Percentiles rank a stretch among this genome's conserved stretches.
These are phyloP conservation scores for Wolfiporia cocos DNA, from an alignment of 1,284 basidiomycete species.

Conservation along the genomic window DNA sequence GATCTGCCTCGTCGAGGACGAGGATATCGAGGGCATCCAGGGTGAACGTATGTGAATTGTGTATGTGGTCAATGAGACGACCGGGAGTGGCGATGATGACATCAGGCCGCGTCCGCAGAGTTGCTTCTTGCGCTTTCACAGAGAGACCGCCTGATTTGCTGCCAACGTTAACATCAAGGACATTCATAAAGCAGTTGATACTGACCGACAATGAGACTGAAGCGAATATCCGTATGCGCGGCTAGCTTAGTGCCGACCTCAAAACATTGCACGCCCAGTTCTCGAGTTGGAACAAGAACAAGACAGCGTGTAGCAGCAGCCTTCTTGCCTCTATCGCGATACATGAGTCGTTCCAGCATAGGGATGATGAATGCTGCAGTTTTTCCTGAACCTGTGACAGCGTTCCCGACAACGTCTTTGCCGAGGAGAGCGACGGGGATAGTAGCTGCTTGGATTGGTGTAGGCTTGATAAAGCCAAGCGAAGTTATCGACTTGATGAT, in stretches of 20 bases:
- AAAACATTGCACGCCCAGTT: conserved; percentile 92
- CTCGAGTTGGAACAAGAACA: conserved; percentile 89
- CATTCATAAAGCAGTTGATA: conserved; percentile 6
- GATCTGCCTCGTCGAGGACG: conserved; percentile 95
- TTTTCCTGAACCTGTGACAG: conserved; percentile 95
- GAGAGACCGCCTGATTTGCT: conserved; percentile 74
- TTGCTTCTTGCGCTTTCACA: conserved; percentile 84
- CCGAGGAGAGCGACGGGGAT: conserved; percentile 92
- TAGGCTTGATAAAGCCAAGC: conserved; percentile 81
- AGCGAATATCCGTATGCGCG: conserved; percentile 82
- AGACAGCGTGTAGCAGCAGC: conserved; percentile 92
- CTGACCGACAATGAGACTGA: conserved; percentile 85
- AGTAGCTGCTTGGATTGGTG: conserved; percentile 91
- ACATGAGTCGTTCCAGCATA: conserved; percentile 86
- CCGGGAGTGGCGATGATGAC: conserved; percentile 94
- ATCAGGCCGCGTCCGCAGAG: conserved; percentile 84
- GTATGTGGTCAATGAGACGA: conserved; percentile 94
- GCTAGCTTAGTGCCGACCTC: conserved; percentile 86
- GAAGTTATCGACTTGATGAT: conserved; percentile 82
- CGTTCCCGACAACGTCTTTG: conserved; percentile 92
- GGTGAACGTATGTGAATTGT: conserved; percentile 91
- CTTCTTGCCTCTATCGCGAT: conserved; percentile 81
- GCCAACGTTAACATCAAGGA: not conserved
- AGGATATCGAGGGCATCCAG: conserved; percentile 92
- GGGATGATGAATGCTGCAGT: conserved; percentile 96